Base-by-base conservation (phyloP, 768 basidiomycete genomes). In the Suillus placidus region DNA sequence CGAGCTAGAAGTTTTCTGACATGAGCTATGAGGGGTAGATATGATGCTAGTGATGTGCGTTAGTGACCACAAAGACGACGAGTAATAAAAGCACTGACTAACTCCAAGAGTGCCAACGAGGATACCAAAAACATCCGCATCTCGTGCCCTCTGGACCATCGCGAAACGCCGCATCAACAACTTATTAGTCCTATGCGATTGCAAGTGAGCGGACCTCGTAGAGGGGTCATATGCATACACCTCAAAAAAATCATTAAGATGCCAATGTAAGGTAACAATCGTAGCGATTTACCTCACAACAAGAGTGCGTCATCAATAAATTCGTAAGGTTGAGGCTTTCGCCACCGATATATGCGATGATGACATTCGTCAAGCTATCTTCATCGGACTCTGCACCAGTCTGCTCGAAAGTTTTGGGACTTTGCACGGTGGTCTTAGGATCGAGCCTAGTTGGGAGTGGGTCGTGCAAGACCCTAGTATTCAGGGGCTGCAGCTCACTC, bases 51-150 rank as follows among this genome's bases (percentile, higher is more conserved):
- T 35, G 12, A 43, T 26, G 43, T 40, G 13, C 3, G 52, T 58
- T 42, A 58, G 35, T 64, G 16, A 60, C 10, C 30, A 20, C 26
- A 30, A 42, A 60, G 18, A 60, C 18, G 12, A 37, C 51, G 49
- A 52, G n/a, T 12, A 30, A 45, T 13, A 9, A 60, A 20, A 38
- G 57, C 16, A 75, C 87, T 66, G 60, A 93, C 92, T 87, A 37
- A 97, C 91, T 52, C 96, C 95, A 16, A 99, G 85, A 1, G 96
- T 97, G 13, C 95, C 96, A 2, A 99, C 92, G 4, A 99, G 87
- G 54, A 99, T 95, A 1, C 96, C 97, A 68, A 97, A 93, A 0
- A 98, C 93, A 70, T 98, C 95, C 0, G 95, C 91, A 68, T 95
- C 92, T 52, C 93, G 85, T 3, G 97, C 95, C 70, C 88, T 89